A percentile compares a stretch with the other conserved stretches of the same genome.
Conservation (phyloP, 805 yeast genomes). For the Pichia thaimueangensis region DNA sequence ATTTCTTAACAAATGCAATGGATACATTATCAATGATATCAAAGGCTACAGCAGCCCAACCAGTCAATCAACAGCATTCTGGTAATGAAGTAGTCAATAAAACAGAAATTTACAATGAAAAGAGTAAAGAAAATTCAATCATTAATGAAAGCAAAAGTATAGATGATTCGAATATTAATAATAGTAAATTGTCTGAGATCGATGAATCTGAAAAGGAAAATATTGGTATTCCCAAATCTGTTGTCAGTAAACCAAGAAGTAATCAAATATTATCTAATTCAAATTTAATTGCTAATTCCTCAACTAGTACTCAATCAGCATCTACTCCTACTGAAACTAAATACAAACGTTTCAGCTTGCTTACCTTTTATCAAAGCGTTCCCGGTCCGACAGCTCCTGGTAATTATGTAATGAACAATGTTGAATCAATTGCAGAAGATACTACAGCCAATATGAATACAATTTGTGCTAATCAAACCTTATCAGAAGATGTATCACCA, state of each 20-base stretch:
- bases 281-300: no score
- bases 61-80: background rate
- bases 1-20: constrained; percentile 29
- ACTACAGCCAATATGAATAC: background rate
- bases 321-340: constrained; percentile 15
- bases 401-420: constrained; percentile 3
- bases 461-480: background rate
- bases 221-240: background rate
- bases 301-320: background rate
- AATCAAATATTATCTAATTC: no score
- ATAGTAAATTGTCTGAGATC: background rate
- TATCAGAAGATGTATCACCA: no score
- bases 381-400: constrained; percentile 13
- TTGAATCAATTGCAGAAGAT: constrained; percentile 1
- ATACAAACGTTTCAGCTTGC: constrained; percentile 29
- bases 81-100: no score
- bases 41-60: background rate
- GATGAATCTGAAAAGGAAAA: constrained; percentile 10
- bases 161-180: background rate
- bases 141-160: background rate
- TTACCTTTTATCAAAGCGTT: constrained; percentile 24
- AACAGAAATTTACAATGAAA: background rate
- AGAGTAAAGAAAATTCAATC: constrained; percentile 3
- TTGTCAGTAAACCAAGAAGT: background rate
- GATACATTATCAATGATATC: constrained; percentile 16